Evolutionary conservation across 139 green algal genomes (phyloP).

Genomic region (Chlamydomonas schloesseri): DNA sequence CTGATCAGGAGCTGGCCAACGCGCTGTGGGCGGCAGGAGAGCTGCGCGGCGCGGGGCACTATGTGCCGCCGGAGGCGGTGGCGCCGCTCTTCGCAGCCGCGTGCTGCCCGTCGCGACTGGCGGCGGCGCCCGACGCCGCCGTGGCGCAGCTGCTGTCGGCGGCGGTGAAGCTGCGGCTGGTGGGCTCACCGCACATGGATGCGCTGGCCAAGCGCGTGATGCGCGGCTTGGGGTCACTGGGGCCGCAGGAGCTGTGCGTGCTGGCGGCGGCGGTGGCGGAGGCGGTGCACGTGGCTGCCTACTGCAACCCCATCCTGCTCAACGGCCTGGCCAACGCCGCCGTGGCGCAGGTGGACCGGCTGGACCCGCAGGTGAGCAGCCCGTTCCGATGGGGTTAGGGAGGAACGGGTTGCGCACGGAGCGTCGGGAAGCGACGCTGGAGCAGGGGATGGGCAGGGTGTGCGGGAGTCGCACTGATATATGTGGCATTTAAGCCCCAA

Average conservation of each 20-base stretch:
- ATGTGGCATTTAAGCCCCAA: neutral
- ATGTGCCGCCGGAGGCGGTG: neutral
- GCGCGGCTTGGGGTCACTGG: neutral
- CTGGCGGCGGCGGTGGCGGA: slow-evolving; percentile 23
- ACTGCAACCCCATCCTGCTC: slow-evolving; percentile 39
- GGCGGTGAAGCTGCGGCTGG: slow-evolving; percentile 3
- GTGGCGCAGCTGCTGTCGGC: slow-evolving; percentile 40
- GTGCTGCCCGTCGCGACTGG: neutral
- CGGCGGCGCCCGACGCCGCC: neutral
- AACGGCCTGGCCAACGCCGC: slow-evolving; percentile 23
- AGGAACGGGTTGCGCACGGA: neutral
- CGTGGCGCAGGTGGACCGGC: neutral
- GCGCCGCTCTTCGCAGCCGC: neutral
- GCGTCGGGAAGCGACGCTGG: too few species aligned
- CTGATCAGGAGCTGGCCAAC: slow-evolving; percentile 50
- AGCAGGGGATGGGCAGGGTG: too few species aligned
- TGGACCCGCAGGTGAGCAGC: slow-evolving; percentile 26
- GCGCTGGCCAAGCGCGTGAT: slow-evolving; percentile 6
- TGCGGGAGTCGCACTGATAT: too few species aligned
- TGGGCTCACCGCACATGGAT: neutral
- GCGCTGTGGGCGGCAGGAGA: slow-evolving; percentile 37
- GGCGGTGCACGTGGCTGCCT: neutral
- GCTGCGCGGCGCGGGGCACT: neutral
- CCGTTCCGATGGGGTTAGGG: neutral
- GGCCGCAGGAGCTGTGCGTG: slow-evolving; percentile 37